Percentiles rank a stretch among this genome's conserved stretches.
phyloP scores from a whole-genome alignment of 140 eudicot species.

The Erigeron philadelphicus region DNA sequence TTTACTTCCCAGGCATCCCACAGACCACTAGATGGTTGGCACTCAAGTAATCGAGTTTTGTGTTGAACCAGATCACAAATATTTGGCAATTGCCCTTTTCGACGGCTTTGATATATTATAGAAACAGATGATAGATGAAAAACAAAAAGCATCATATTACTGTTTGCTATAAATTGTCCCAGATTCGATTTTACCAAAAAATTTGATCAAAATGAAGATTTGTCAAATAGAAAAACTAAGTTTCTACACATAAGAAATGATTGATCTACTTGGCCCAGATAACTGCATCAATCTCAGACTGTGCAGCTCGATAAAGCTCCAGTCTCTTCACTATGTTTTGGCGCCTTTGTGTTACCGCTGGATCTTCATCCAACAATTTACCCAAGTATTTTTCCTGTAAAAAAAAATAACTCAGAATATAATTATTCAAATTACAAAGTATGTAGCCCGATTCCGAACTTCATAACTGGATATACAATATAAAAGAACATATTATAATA shows the following conservation, averaged over 20 bases:
- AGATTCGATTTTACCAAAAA: not conserved
- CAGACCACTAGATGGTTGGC: not conserved
- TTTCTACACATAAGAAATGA: not conserved
- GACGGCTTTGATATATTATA: too few species aligned
- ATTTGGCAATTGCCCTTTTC: too few species aligned
- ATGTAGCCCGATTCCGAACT: not conserved
- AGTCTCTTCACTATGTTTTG: conserved; percentile 64
- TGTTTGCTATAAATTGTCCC: too few species aligned
- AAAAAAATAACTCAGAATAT: not conserved
- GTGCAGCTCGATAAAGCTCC: conserved; percentile 86
- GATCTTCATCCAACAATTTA: conserved; percentile 87
- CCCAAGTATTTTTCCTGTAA: conserved; percentile 66
- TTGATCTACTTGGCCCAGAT: conserved; percentile 68
- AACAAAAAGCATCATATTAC: too few species aligned
- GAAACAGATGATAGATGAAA: too few species aligned
- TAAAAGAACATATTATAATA: not conserved
- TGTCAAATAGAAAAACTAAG: not conserved
- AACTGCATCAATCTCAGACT: conserved; percentile 76
- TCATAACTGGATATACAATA: not conserved
- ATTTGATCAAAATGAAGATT: not conserved
- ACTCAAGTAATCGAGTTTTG: too few species aligned
- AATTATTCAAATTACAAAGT: not conserved
- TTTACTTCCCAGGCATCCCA: too few species aligned
- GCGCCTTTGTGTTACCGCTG: conserved; percentile 79
- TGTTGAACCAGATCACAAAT: too few species aligned